These are phyloP conservation scores for Malassezia equina DNA, from an alignment of 1,284 basidiomycete genomes.

Conservation along the genomic window DNA sequence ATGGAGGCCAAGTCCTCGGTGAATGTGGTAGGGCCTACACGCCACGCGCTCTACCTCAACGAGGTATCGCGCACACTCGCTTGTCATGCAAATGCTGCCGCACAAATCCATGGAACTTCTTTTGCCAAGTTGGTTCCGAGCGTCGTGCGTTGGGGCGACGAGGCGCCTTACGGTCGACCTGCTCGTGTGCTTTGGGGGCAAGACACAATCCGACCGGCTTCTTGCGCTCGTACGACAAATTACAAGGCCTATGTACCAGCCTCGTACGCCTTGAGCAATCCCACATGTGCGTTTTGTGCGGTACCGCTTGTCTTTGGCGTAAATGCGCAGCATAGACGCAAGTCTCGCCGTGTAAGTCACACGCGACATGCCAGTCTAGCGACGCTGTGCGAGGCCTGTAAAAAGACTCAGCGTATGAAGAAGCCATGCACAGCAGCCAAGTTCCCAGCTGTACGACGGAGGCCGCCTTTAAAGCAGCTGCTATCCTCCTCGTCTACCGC, in stretches of 20 bases:
- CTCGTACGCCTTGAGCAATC: not conserved
- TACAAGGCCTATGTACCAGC: not conserved
- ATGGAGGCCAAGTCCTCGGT: not conserved
- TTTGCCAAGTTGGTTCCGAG: not conserved
- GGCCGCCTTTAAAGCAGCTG: not conserved
- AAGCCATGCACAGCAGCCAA: not conserved
- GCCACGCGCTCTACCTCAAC: not conserved
- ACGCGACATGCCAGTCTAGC: not conserved
- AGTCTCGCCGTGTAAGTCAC: not conserved
- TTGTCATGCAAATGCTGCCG: not conserved
- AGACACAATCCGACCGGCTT: not conserved
- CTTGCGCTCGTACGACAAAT: not conserved
- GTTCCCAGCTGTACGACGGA: constrained; percentile 1
- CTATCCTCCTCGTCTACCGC: not conserved
- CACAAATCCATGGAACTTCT: not conserved
- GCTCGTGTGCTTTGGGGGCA: not conserved
- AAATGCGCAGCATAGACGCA: not conserved
- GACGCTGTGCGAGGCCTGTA: not conserved
- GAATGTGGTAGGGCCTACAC: not conserved
- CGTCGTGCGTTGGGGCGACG: not conserved
- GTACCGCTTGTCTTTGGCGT: not conserved
- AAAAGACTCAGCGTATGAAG: not conserved
- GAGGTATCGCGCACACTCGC: not conserved
- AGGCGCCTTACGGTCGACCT: not conserved
- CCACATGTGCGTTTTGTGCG: not conserved